These are phyloP conservation scores for Penicillium vulpinum DNA, from an alignment of 2,329 filamentous ascomycete genomes.

Conservation along the genomic window DNA sequence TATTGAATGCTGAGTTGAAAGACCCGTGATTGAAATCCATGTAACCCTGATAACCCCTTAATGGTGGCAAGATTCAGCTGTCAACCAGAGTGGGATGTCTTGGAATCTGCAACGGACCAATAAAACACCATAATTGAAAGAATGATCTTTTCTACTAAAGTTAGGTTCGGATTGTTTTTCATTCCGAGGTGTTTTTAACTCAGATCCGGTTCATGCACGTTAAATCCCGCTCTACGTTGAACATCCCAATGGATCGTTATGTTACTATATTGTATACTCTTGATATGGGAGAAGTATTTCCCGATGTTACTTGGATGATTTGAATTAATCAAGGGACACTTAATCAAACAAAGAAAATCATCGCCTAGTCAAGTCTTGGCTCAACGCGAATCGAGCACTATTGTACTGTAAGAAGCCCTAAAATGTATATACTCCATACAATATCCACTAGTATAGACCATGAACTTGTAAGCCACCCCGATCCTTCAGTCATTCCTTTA, in stretches of 20 bases:
- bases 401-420: slow-evolving; percentile 23
- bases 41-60: slow-evolving; percentile 6
- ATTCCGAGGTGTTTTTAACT: neutral
- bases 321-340: neutral
- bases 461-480: neutral
- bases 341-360: neutral
- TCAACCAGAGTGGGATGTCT: neutral
- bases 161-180: neutral
- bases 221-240: neutral
- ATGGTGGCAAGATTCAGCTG: slow-evolving; percentile 1
- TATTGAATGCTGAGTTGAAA: neutral
- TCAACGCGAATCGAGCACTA: slow-evolving; percentile 13
- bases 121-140: neutral
- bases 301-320: neutral
- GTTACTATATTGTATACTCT: neutral
- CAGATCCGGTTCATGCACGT: neutral
- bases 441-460: slow-evolving; percentile 2
- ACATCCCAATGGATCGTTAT: neutral
- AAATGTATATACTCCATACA: neutral
- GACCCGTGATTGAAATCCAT: neutral
- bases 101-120: slow-evolving; percentile 1
- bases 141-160: neutral
- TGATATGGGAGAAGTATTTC: neutral
- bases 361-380: neutral
- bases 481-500: neutral